phyloP scores from a whole-genome alignment of 805 yeast genomes.

The Danielia oregonensis region DNA sequence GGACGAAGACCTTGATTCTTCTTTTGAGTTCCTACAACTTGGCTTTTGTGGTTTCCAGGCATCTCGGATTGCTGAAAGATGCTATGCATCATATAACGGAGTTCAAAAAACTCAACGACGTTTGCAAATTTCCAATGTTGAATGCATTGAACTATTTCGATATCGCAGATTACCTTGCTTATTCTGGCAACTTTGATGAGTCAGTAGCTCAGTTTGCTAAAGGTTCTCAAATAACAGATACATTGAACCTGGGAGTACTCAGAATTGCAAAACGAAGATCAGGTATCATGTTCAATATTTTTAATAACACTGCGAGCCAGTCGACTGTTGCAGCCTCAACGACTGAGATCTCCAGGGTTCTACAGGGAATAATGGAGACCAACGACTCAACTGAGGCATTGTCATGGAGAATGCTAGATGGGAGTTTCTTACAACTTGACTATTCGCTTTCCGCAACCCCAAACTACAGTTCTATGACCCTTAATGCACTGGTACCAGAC shows the following conservation, averaged over 20 bases:
- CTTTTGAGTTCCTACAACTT: conserved; percentile 37
- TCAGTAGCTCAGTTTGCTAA: conserved; percentile 2
- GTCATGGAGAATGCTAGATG: background rate
- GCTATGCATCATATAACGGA: conserved; percentile 54
- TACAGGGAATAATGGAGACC: background rate
- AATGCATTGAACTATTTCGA: conserved; percentile 16
- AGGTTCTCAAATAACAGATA: background rate
- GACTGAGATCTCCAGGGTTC: background rate
- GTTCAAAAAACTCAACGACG: conserved; percentile 34
- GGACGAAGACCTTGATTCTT: conserved; percentile 28
- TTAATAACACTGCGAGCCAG: background rate
- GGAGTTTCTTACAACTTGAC: background rate
- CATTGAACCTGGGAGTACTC: background rate
- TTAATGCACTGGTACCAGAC: too few relatives aligned
- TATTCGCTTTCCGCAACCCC: background rate
- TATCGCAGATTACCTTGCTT: conserved; percentile 7
- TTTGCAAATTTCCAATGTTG: conserved; percentile 22
- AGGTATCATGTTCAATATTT: background rate
- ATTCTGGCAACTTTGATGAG: conserved; percentile 12
- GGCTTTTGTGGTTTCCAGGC: conserved; percentile 38
- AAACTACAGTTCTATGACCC: too few relatives aligned
- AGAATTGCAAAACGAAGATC: background rate
- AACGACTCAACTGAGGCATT: background rate
- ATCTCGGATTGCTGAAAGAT: conserved; percentile 57
- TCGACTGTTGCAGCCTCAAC: too few relatives aligned